Conservation (phyloP, 768 basidiomycete genomes). For the Auricularia sp. region DNA sequence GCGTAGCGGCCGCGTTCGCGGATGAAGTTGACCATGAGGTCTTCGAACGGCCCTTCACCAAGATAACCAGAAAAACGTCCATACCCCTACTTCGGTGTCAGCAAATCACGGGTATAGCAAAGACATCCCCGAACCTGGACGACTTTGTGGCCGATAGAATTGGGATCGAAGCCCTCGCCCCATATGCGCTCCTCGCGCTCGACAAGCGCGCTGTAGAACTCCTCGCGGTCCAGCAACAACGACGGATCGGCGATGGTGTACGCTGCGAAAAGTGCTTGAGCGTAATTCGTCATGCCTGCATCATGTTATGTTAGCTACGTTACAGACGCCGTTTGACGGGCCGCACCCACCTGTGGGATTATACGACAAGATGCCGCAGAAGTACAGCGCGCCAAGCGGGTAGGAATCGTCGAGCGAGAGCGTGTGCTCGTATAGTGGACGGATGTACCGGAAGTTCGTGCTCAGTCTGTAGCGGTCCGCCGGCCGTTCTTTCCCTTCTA, state of each 20-base stretch:
- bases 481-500: neutral
- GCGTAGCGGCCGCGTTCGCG: neutral
- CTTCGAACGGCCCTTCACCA: neutral
- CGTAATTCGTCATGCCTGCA: constrained; percentile 11
- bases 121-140: no score
- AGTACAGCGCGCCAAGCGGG: constrained; percentile 43
- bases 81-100: neutral
- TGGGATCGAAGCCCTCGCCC: constrained; percentile 35
- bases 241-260: constrained; percentile 35
- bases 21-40: neutral
- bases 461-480: constrained; percentile 19
- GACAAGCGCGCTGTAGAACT: constrained; percentile 32
- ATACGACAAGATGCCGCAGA: constrained; percentile 42
- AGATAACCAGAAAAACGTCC: neutral
- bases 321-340: no score
- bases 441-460: constrained; percentile 46
- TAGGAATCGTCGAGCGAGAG: constrained; percentile 39
- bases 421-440: constrained; percentile 44
- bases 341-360: constrained; percentile 9
- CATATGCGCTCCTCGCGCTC: constrained; percentile 31
- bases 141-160: no score
- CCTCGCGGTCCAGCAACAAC: constrained; percentile 32
- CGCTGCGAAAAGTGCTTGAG: constrained; percentile 39
- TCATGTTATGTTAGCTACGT: no score
- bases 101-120: neutral